phyloP scores from a whole-genome alignment of 495 filamentous ascomycete genomes.

The Arthonia radiata region DNA sequence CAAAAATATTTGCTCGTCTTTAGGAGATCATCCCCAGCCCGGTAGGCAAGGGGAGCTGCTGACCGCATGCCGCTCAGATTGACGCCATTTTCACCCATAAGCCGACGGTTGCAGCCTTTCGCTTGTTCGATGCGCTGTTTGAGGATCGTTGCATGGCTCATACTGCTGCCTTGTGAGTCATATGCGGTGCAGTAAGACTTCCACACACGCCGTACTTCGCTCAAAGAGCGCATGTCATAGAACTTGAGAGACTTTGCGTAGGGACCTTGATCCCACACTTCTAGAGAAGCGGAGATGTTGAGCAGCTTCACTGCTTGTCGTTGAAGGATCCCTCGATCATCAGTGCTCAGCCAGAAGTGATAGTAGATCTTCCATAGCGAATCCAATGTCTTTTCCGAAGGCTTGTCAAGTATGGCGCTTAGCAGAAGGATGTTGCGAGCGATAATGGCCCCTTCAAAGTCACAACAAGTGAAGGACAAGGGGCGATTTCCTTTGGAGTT shows the following conservation, averaged over 20 bases:
- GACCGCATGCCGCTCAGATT: slow-evolving; percentile 8
- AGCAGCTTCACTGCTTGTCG: slow-evolving; percentile 18
- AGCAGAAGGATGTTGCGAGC: slow-evolving; percentile 28
- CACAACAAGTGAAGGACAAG: slow-evolving; percentile 23
- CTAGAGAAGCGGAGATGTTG: slow-evolving; percentile 9
- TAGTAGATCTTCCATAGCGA: slow-evolving; percentile 31
- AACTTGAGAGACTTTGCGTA: slow-evolving; percentile 11
- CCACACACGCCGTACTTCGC: slow-evolving; percentile 12
- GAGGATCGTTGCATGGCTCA: slow-evolving; percentile 5
- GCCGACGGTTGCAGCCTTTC: slow-evolving; percentile 2
- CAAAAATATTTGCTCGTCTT: slow-evolving; percentile 13
- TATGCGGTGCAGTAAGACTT: slow-evolving; percentile 7
- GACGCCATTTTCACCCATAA: slow-evolving; percentile 1
- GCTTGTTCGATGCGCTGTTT: slow-evolving; percentile 5
- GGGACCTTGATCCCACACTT: slow-evolving; percentile 8
- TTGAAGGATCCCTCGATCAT: slow-evolving; percentile 12
- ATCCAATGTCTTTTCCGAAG: slow-evolving; percentile 5
- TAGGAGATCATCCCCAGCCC: slow-evolving; percentile 7
- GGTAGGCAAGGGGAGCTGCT: slow-evolving; percentile 7
- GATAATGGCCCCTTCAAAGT: slow-evolving; percentile 20
- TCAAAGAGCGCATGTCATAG: slow-evolving; percentile 10
- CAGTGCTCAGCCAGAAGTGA: slow-evolving; percentile 19
- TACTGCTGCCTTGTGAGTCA: slow-evolving; percentile 2
- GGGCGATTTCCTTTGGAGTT: slow-evolving; percentile 6
- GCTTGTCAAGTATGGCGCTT: slow-evolving; percentile 19